Base-by-base conservation (phyloP, 1,284 basidiomycete species). In the Boletellus dicymbophilus region DNA sequence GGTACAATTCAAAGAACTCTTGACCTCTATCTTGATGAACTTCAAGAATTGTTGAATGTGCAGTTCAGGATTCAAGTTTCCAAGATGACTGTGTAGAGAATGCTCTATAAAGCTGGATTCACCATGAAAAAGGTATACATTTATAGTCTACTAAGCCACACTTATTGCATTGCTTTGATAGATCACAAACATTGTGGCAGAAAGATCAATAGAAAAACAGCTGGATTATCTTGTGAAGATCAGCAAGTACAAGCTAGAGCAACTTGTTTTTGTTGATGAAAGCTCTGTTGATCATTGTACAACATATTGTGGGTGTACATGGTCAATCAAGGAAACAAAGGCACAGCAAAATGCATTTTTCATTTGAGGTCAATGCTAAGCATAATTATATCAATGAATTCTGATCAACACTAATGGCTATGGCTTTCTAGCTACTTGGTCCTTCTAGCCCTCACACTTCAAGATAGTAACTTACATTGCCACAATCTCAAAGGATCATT, bases 341-440 rank as follows among this genome's bases (percentile, higher is more conserved):
- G 53, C 25, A 3, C 47, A 50, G 2, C 2, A 9, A 0, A 55
- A 54, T 6, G 52, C 52, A 8, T 53, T 53, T 40, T 54, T 54
- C 33, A 31, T 54, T 2, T 8, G 6, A 13, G 46, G 53, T 7
- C 12, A 2, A 11, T 4, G 11, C 43, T 46, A 46, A 21, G 39
- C 34, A n/a, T n/a, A n/a, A n/a, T n/a, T n/a, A n/a, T n/a, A n/a
- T 0, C 1, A 11, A 22, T n/a, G 16, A 2, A 22, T 4, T 38
- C 3, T 46, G 4, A 20, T 22, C 4, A 21, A 10, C 8, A 5
- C 20, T 28, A 12, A 16, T 51, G 10, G 46, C 6, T 7, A 11
- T n/a, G 4, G 7, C 4, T 28, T 26, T 15, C 8, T 1, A 56
- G 55, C 3, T 53, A 38, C 7, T 56, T 40, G 0, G 44, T 57